Evolutionary conservation across 2,329 filamentous ascomycete genomes (phyloP), one percentile per base, ranked within the genome.

Genomic region (Sclerotinia glacialis): DNA sequence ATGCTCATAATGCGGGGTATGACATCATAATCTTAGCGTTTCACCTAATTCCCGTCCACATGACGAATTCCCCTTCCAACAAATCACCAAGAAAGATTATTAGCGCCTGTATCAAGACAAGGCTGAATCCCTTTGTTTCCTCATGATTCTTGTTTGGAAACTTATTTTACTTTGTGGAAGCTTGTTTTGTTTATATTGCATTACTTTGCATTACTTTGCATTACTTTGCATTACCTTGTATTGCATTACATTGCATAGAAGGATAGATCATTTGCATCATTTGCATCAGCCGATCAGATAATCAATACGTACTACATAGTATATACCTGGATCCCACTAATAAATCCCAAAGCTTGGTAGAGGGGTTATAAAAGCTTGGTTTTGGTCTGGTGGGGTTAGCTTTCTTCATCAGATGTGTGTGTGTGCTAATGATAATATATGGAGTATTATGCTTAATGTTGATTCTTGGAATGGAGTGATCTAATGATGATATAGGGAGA

Each of bases 281-380:
- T 26, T 12, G 12, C 18, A 40, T 44, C 5, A 23, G 58, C 58
- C 26, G 21, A 21, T 34, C 12, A 40, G 12, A 40, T 40, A n/a
- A n/a, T n/a, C n/a, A n/a, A n/a, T 16, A 63, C 34, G 23, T 26
- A n/a, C 7, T n/a, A 54, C 23, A 18, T 26, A n/a, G 7, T 12
- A 31, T 16, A 11, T 34, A 34, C 42, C 28, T 55, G 14, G 28
- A 16, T 31, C 1, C 9, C 18, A 49, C n/a, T 46, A 26, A 3
- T 9, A 26, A 23, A 8, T 34, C 21, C n/a, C 12, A 55, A 64
- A 64, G 61, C 61, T 64, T 64, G 61, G 61, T 64, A 34, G 60
- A 44, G 60, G 49, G 60, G 34, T 53, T 31, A 1, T 1, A 14
- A 64, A 55, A 64, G 61, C 61, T 64, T 55, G 61, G 14, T 64